These are phyloP conservation scores for Lathyrus tuberosus DNA, from an alignment of 306 rosid species.

Conservation along the genomic window DNA sequence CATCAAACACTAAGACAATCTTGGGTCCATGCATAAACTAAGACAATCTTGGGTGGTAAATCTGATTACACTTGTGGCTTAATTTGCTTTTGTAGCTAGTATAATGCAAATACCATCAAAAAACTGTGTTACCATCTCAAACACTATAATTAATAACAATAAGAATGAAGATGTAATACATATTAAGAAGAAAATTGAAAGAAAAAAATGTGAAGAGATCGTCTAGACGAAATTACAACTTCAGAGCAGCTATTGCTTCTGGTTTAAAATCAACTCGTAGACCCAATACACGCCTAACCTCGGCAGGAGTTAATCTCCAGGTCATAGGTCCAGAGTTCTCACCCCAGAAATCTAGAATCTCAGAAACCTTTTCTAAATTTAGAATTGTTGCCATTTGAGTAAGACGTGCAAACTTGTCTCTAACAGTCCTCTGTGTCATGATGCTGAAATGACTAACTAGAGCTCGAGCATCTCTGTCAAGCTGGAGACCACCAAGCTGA, in stretches of 20 bases:
- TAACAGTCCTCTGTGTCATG: slow-evolving; percentile 91
- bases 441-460: slow-evolving; percentile 90
- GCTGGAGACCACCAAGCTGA: slow-evolving; percentile 99
- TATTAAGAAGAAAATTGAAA: slow-evolving; percentile 29
- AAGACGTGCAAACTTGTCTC: slow-evolving; percentile 95
- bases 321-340: slow-evolving; percentile 99
- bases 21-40: slow-evolving; percentile 10
- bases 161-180: slow-evolving; percentile 38
- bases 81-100: slow-evolving; percentile 24
- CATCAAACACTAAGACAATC: background rate
- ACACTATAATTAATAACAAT: slow-evolving; percentile 27
- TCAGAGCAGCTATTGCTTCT: slow-evolving; percentile 84
- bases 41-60: slow-evolving; percentile 9
- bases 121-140: slow-evolving; percentile 8
- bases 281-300: slow-evolving; percentile 94
- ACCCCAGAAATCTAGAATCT: slow-evolving; percentile 98
- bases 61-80: background rate
- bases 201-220: slow-evolving; percentile 43
- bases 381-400: slow-evolving; percentile 95
- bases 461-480: slow-evolving; percentile 92
- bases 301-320: slow-evolving; percentile 97
- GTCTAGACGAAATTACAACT: slow-evolving; percentile 55
- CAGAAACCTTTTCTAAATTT: slow-evolving; percentile 93
- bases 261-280: slow-evolving; percentile 93
- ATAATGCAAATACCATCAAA: slow-evolving; percentile 16